Evolutionary conservation across 2,329 filamentous ascomycete genomes (phyloP).

Genomic region (Phyllosticta ampelicida): DNA sequence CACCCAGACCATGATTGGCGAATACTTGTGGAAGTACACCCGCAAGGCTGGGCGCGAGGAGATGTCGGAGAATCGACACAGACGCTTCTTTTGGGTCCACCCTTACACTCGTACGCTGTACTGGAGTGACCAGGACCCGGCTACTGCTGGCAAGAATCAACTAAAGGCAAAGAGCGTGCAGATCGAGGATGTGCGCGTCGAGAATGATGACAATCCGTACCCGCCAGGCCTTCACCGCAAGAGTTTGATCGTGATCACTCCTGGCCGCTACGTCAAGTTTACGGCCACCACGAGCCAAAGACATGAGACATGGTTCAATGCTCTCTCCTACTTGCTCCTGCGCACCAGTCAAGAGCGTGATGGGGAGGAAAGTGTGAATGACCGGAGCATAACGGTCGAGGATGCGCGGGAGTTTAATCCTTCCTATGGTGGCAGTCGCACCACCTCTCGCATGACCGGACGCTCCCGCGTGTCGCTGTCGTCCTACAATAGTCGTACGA

Average conservation of each 20-base stretch:
- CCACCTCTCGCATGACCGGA: conserved; percentile 44
- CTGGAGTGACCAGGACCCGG: conserved; percentile 89
- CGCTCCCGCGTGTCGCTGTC: conserved; percentile 53
- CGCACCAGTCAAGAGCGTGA: conserved; percentile 49
- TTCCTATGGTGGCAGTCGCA: conserved; percentile 28
- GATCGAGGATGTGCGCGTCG: conserved; percentile 85
- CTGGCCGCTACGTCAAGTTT: conserved; percentile 82
- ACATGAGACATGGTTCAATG: conserved; percentile 98
- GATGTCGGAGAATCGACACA: conserved; percentile 80
- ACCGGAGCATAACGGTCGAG: conserved; percentile 42
- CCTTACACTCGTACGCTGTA: conserved; percentile 94
- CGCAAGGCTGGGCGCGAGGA: conserved; percentile 83
- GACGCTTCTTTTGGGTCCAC: conserved; percentile 98
- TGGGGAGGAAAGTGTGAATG: conserved; percentile 46
- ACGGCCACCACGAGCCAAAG: conserved; percentile 88
- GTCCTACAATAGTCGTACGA: conserved; percentile 59
- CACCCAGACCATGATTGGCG: conserved; percentile 98
- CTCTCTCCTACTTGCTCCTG: conserved; percentile 81
- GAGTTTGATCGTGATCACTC: conserved; percentile 82
- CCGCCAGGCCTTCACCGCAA: conserved; percentile 91
- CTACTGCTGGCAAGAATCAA: conserved; percentile 64
- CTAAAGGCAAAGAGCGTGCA: conserved; percentile 78
- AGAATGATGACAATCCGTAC: conserved; percentile 89
- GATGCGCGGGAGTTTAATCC: conserved; percentile 75
- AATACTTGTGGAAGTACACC: conserved; percentile 98